Evolutionary conservation across 1,139 yeast species (phyloP), one percentile per base, ranked within the genome.

Genomic region (Scheffersomyces quercinus): DNA sequence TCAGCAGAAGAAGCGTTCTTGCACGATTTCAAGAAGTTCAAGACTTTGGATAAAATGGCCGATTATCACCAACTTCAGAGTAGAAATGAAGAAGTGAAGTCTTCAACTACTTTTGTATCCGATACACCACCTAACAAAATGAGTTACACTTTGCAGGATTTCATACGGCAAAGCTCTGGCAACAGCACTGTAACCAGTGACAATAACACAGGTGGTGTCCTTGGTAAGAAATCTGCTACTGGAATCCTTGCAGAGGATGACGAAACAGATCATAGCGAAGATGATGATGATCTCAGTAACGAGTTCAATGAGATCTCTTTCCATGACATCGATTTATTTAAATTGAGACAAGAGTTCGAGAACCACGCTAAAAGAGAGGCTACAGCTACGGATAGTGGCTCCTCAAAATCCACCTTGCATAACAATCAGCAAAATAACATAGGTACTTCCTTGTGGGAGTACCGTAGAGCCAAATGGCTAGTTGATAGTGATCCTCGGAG

Each of bases 371-470:
- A 31, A 12, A 13, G 20, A 11, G 35, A 31, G 20, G 15, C 35
- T 11, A 11, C 35, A 4, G 24, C 35, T 14, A 31, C 20, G 35
- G 35, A 31, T n/a, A 14, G 35, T 13, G 35, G 10, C 5, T 50
- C 50, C 12, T 48, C 57, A 7, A 45, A 48, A 30, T 34, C 52
- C 4, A 48, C 55, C 3, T 37, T 44, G 10, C 43, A 37, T 16
- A 36, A 14, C 24, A 31, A 14, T 13, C 35, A 14, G 15, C 35
- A 28, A 3, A 40, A 31, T 3, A 49, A 52, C 24, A 55, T 71
- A 4, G 90, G 88, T 5, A 73, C 73, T 20, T 59, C 64, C 4
- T 67, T 84, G 20, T 86, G 90, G 91, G 74, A 75, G 42, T 64
- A 68, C 44, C 76, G 88, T 48, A 69, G 90, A 41, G 57, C 62